A percentile compares a stretch with the other conserved stretches of the same genome.
Evolutionary conservation across 768 basidiomycete genomes (phyloP).

Genomic region (Scleroderma citrinum): DNA sequence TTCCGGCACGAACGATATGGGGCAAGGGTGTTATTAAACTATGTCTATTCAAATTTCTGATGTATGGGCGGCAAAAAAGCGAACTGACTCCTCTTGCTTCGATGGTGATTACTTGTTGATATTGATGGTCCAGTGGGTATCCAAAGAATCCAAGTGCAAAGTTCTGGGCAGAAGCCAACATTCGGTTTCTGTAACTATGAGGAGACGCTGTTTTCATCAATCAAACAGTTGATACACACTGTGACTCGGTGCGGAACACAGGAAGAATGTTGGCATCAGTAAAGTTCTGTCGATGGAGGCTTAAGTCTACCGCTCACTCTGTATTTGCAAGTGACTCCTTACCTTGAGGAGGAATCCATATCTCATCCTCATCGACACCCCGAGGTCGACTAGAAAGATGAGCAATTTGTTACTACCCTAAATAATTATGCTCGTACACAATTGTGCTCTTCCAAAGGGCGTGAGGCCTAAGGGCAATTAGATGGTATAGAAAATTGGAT

Average conservation of each 20-base stretch:
- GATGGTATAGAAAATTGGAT: slow-evolving; percentile 9
- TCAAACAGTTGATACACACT: slow-evolving; percentile 23
- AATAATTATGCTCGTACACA: slow-evolving; percentile 43
- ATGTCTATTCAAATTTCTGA: not conserved
- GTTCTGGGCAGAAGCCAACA: slow-evolving; percentile 47
- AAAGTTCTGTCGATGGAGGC: slow-evolving; percentile 31
- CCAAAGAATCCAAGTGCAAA: slow-evolving; percentile 51
- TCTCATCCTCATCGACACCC: slow-evolving; percentile 38
- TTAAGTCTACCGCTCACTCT: slow-evolving; percentile 17
- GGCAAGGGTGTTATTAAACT: slow-evolving; percentile 45
- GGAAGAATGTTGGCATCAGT: slow-evolving; percentile 35
- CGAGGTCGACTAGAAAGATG: slow-evolving; percentile 30
- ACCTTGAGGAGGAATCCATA: slow-evolving; percentile 38
- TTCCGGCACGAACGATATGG: slow-evolving; percentile 53
- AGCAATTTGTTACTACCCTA: not conserved
- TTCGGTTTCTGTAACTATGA: slow-evolving; percentile 33
- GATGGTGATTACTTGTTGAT: slow-evolving; percentile 39
- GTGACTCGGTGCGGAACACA: slow-evolving; percentile 49
- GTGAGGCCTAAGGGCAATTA: slow-evolving; percentile 48
- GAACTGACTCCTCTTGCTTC: slow-evolving; percentile 30
- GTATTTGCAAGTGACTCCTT: not conserved
- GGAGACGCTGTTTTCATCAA: not conserved
- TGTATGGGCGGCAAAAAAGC: slow-evolving; percentile 9
- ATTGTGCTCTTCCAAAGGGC: slow-evolving; percentile 77
- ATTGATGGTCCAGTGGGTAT: slow-evolving; percentile 38